Evolutionary conservation across 2,329 filamentous ascomycete species (phyloP), one percentile per base, ranked within the genome.

Genomic region (Thermothelomyces thermophilus): DNA sequence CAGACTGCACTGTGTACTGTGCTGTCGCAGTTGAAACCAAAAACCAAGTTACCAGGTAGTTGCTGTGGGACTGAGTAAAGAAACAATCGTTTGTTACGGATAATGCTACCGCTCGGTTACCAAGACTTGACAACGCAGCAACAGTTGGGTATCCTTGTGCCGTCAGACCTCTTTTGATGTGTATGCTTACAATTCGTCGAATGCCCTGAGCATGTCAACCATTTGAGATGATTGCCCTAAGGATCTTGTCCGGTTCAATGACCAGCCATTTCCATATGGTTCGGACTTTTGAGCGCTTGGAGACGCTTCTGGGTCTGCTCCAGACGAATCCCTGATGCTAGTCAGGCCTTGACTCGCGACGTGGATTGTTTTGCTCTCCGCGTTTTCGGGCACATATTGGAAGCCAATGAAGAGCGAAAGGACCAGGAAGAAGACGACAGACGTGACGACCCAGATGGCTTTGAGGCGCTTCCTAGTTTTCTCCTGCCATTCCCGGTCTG

Each of bases 401-500:
- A 63, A 63, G 5, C 65, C 63, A 6, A 69, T 54, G 30, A 73
- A 64, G 20, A 78, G 57, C 7, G 79, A 64, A 3, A 76, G 53
- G 16, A 79, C 52, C 2, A 78, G 57, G 31, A 84, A 70, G 4
- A 70, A 63, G 30, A 75, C 52, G 8, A 72, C 63, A 19, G 70
- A 76, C 52, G 76, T 76, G 54, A 81, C 72, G 34, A 80, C 73
- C 82, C 83, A 87, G 41, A 85, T 68, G 17, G 77, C 73, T 56
- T 77, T 79, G 54, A 87, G 68, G 43, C 82, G 75, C 62, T 70
- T 73, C 53, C 80, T 71, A n/a, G 82, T 86, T 59, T 73, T 79
- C 60, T 85, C 81, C 66, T 86, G 79, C 74, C 83, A 84, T 59
- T 82, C 79, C 41, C 70, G 73, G 65, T 90, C 86, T 1, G 78